Percentiles rank a stretch among this genome's conserved stretches.
These are phyloP conservation scores for Hyaloscypha bicolor DNA, from an alignment of 495 filamentous ascomycete genomes.

Conservation along the genomic window DNA sequence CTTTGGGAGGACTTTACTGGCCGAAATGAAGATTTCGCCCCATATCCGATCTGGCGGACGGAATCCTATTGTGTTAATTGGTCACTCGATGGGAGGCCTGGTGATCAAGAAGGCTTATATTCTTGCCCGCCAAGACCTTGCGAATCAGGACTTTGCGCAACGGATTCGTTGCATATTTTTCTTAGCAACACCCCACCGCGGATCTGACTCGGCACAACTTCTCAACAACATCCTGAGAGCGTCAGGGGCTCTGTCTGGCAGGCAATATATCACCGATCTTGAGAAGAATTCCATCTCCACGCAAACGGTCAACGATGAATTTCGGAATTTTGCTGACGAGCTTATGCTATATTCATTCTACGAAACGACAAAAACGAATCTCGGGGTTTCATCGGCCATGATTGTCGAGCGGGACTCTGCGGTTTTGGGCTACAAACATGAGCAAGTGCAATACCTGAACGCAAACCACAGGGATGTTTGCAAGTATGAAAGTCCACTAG, in stretches of 20 bases:
- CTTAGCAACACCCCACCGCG: constrained; percentile 54
- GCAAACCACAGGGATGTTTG: constrained; percentile 53
- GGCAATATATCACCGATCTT: constrained; percentile 48
- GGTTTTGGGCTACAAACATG: constrained; percentile 44
- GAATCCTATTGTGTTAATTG: constrained; percentile 47
- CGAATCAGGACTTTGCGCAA: constrained; percentile 31
- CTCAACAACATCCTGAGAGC: constrained; percentile 42
- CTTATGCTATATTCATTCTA: constrained; percentile 51
- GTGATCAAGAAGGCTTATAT: constrained; percentile 52
- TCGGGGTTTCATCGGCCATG: constrained; percentile 35
- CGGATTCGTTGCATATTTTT: constrained; percentile 50
- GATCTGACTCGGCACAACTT: constrained; percentile 45
- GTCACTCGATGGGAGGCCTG: constrained; percentile 57
- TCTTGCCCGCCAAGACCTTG: constrained; percentile 30
- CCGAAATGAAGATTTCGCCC: constrained; percentile 15
- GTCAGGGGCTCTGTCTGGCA: constrained; percentile 25
- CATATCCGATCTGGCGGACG: neutral
- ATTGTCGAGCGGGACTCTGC: constrained; percentile 50
- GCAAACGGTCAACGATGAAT: constrained; percentile 52
- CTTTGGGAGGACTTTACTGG: constrained; percentile 47
- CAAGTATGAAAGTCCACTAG: constrained; percentile 43
- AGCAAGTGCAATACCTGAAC: constrained; percentile 42
- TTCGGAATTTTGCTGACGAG: constrained; percentile 41
- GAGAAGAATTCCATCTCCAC: constrained; percentile 36
- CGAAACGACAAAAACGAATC: constrained; percentile 42